A percentile compares a stretch with the other conserved stretches of the same genome.
Evolutionary conservation across 306 rosid genomes (phyloP).

Genomic region (Gastrolobium bilobum): DNA sequence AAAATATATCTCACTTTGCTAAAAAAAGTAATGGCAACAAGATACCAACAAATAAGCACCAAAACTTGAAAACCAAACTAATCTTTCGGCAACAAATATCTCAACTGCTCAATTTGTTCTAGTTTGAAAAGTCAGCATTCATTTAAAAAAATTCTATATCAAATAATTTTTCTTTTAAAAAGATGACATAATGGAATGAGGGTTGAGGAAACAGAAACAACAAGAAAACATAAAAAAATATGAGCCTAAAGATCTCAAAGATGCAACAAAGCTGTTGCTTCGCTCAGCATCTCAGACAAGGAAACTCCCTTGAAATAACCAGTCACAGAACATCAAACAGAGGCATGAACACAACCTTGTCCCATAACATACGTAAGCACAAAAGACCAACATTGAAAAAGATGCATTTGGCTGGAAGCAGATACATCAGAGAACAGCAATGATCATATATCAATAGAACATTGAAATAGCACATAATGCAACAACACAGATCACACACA

Average conservation of each 20-base stretch:
- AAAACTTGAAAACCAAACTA: slow-evolving; percentile 18
- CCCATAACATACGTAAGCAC: slow-evolving; percentile 24
- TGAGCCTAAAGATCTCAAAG: slow-evolving; percentile 14
- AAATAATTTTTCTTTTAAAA: neutral
- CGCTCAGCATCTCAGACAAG: slow-evolving; percentile 17
- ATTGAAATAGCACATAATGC: slow-evolving; percentile 5
- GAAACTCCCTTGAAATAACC: slow-evolving; percentile 30
- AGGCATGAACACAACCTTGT: neutral
- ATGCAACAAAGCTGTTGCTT: slow-evolving; percentile 5
- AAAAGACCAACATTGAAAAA: slow-evolving; percentile 19
- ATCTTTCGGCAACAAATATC: slow-evolving; percentile 22
- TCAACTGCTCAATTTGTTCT: slow-evolving; percentile 17
- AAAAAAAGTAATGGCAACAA: slow-evolving; percentile 27
- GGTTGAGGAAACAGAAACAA: slow-evolving; percentile 20
- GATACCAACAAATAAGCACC: slow-evolving; percentile 11
- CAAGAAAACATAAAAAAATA: neutral
- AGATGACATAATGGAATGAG: neutral
- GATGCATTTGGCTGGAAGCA: neutral
- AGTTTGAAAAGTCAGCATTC: slow-evolving; percentile 12
- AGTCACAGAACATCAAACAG: slow-evolving; percentile 15
- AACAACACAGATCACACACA: neutral
- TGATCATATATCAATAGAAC: neutral
- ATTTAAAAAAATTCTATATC: neutral
- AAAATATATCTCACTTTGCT: neutral
- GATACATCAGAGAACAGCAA: slow-evolving; percentile 8